Conservation (phyloP, 1,139 yeast genomes). For the Yamadazyma dendronema region DNA sequence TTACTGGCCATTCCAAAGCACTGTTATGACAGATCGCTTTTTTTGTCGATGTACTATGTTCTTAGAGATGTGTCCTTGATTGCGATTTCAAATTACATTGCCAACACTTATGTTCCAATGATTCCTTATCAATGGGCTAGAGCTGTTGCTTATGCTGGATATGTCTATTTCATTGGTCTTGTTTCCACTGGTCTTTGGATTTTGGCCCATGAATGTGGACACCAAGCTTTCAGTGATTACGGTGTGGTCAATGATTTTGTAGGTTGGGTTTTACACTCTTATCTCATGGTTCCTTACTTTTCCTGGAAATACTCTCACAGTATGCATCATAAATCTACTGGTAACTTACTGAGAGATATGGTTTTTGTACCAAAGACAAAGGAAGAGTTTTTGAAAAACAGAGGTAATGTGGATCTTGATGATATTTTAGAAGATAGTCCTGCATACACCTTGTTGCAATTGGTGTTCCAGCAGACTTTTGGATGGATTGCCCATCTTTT, state of each 20-base stretch:
- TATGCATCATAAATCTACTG: slow-evolving; percentile 65
- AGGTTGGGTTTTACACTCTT: slow-evolving; percentile 62
- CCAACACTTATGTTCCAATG: slow-evolving; percentile 49
- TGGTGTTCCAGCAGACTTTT: slow-evolving; percentile 52
- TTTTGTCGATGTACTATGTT: slow-evolving; percentile 53
- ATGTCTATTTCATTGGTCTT: slow-evolving; percentile 42
- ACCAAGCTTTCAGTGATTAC: slow-evolving; percentile 59
- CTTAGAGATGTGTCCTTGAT: slow-evolving; percentile 52
- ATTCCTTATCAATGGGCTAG: slow-evolving; percentile 46
- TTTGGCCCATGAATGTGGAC: slow-evolving; percentile 67
- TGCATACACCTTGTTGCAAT: slow-evolving; percentile 39
- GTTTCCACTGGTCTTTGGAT: slow-evolving; percentile 61
- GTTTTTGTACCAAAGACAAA: slow-evolving; percentile 58
- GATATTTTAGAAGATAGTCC: slow-evolving; percentile 59
- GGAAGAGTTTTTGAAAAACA: slow-evolving; percentile 36
- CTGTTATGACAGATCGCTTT: slow-evolving; percentile 56
- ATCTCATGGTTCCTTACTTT: slow-evolving; percentile 57
- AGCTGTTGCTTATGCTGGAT: slow-evolving; percentile 57
- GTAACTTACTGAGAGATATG: slow-evolving; percentile 59
- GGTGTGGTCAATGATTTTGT: slow-evolving; percentile 54
- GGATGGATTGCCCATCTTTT: slow-evolving; percentile 52
- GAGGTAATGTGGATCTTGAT: slow-evolving; percentile 29
- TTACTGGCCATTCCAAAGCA: slow-evolving; percentile 59
- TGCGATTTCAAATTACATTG: slow-evolving; percentile 43
- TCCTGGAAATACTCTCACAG: slow-evolving; percentile 63